Evolutionary conservation across 345 rosid species (phyloP).

Genomic region (Erysimum cheiranthoides): DNA sequence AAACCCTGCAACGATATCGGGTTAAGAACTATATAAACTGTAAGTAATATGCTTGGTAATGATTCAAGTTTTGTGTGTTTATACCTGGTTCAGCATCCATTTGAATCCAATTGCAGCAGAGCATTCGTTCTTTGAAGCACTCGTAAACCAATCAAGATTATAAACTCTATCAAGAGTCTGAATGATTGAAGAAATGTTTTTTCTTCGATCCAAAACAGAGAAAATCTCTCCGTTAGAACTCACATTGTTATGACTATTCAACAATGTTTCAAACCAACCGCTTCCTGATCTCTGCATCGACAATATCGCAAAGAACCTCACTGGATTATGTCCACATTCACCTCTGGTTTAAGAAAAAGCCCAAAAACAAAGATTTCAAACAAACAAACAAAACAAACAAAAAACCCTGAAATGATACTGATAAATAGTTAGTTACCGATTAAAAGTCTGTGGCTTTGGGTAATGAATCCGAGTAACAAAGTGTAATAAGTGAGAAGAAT

Average conservation of each 20-base stretch:
- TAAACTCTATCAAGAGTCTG: slow-evolving; percentile 78
- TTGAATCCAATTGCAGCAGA: slow-evolving; percentile 97
- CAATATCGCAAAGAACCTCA: slow-evolving; percentile 77
- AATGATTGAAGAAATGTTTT: slow-evolving; percentile 65
- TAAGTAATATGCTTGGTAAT: not conserved
- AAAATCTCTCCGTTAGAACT: slow-evolving; percentile 98
- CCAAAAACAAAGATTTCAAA: slow-evolving; percentile 21
- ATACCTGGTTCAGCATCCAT: slow-evolving; percentile 99
- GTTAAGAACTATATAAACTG: not conserved
- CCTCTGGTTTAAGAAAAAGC: slow-evolving; percentile 50
- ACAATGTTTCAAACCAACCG: slow-evolving; percentile 97
- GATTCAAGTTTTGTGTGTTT: not conserved
- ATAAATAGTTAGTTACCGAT: slow-evolving; percentile 53
- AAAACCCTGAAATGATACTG: not conserved
- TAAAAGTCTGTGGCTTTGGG: slow-evolving; percentile 84
- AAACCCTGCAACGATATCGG: slow-evolving; percentile 60
- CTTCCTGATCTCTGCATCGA: slow-evolving; percentile 99
- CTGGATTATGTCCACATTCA: slow-evolving; percentile 82
- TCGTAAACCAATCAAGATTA: slow-evolving; percentile 85
- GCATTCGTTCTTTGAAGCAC: slow-evolving; percentile 96
- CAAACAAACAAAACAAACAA: not conserved
- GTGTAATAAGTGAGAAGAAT: slow-evolving; percentile 30
- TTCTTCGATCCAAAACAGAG: slow-evolving; percentile 65
- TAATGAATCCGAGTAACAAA: slow-evolving; percentile 61
- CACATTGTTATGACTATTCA: slow-evolving; percentile 87